Evolutionary conservation across 2,329 filamentous ascomycete species (phyloP), one percentile per base, ranked within the genome.

Genomic region (Neospermospora avenae): DNA sequence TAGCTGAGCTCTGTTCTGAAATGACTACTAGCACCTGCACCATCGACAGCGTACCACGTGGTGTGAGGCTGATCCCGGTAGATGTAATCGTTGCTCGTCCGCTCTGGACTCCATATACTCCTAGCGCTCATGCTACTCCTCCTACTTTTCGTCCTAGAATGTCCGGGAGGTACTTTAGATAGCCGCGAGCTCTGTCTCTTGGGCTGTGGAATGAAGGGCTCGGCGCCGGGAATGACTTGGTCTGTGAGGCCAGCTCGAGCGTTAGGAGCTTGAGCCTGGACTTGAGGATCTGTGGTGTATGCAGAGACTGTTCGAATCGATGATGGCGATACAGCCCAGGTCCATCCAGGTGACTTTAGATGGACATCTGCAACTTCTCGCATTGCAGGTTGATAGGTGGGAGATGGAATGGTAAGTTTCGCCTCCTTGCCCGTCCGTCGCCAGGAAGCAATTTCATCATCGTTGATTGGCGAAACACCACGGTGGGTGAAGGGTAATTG

Each of bases 391-490:
- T 20, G 39, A 39, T 62, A 52, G 37, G 25, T 56, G 42, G 52
- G 41, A 34, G 64, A 57, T 25, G 55, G 60, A 14, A 62, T 20
- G 14, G 44, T 61, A 22, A 48, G 57, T 51, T 66, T 67, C 34
- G 57, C 57, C 45, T 68, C 63, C 18, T 37, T 42, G 10, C 48
- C 63, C 25, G 63, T 67, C n/a, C 58, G 55, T 71, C 75, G 41
- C 85, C 85, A 87, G 3, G 82, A 84, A 65, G 83, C 82, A 60
- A 87, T 87, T 70, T 87, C 85, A 61, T 86, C 84, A 66, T 87
- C 85, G 63, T 82, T 79, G 61, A 87, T 85, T 13, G 85, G 84
- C 0, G 83, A 83, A 46, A 83, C 82, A 51, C 82, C 83, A 54
- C 84, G 76, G 54, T 77, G 76, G 65, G 82, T 77, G 58, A 85